phyloP scores from a whole-genome alignment of 305 asterid genomes.

The Fraxinus greggii region DNA sequence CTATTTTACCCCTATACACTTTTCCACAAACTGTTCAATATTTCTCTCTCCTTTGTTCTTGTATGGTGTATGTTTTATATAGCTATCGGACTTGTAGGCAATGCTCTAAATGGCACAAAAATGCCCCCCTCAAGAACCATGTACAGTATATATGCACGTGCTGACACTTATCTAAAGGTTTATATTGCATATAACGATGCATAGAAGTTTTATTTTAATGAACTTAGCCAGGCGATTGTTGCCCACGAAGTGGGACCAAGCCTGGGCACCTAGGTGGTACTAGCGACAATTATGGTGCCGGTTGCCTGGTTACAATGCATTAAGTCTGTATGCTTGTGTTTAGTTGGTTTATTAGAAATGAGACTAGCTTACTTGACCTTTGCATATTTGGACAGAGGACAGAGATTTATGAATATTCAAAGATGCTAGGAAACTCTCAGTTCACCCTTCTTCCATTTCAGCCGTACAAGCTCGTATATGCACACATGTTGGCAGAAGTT shows the following conservation, averaged over 20 bases:
- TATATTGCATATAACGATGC: not conserved
- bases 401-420: conserved; percentile 83
- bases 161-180: not conserved
- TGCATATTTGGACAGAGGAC: conserved; percentile 65
- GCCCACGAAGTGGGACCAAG: conserved; percentile 22
- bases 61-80: not conserved
- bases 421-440: conserved; percentile 88
- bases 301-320: conserved; percentile 11
- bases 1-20: not conserved
- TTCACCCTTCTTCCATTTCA: conserved; percentile 84
- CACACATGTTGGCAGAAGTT: conserved; percentile 95
- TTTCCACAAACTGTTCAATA: not conserved
- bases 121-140: not conserved
- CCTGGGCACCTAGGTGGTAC: conserved; percentile 12
- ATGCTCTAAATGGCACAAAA: not conserved
- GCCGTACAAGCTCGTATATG: conserved; percentile 91
- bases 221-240: not conserved
- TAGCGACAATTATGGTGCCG: not conserved
- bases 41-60: not conserved
- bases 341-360: conserved; percentile 17
- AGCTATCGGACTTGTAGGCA: not conserved
- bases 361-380: conserved; percentile 30
- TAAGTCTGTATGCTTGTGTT: not conserved
- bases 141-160: not conserved
- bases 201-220: not conserved